phyloP scores from a whole-genome alignment of 1,284 basidiomycete genomes.

The Pterulicium gracile region DNA sequence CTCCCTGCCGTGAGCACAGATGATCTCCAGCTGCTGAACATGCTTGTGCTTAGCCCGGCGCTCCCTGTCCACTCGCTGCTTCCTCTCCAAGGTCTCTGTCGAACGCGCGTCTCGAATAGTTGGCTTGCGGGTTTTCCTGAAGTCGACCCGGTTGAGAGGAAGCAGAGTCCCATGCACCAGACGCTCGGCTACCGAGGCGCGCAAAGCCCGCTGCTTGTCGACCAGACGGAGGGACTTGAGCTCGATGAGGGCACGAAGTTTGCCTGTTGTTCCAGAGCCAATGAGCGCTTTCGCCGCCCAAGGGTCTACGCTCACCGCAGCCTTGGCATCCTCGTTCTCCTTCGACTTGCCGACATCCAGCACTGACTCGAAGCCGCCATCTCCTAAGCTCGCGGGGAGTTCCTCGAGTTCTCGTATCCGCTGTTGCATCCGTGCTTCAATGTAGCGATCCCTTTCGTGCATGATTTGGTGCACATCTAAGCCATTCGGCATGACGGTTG shows the following conservation, averaged over 20 bases:
- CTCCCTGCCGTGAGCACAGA: slow-evolving; percentile 79
- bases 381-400: slow-evolving; percentile 75
- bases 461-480: slow-evolving; percentile 88
- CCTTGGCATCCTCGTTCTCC: slow-evolving; percentile 31
- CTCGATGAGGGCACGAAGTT: slow-evolving; percentile 88
- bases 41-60: slow-evolving; percentile 94
- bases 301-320: slow-evolving; percentile 24
- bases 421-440: slow-evolving; percentile 85
- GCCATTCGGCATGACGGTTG: slow-evolving; percentile 86
- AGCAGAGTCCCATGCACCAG: slow-evolving; percentile 87
- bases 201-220: slow-evolving; percentile 81
- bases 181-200: slow-evolving; percentile 81
- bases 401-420: slow-evolving; percentile 84
- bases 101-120: slow-evolving; percentile 83
- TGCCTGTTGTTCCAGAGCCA: slow-evolving; percentile 59
- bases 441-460: slow-evolving; percentile 85
- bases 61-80: slow-evolving; percentile 69
- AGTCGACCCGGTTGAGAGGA: slow-evolving; percentile 85
- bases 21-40: slow-evolving; percentile 85
- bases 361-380: slow-evolving; percentile 56
- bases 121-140: slow-evolving; percentile 83
- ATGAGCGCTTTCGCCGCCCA: slow-evolving; percentile 17
- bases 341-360: slow-evolving; percentile 33
- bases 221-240: slow-evolving; percentile 87
- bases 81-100: slow-evolving; percentile 44